Evolutionary conservation across 2,329 filamentous ascomycete species (phyloP).

Genomic region (Mycosphaerella sp.): DNA sequence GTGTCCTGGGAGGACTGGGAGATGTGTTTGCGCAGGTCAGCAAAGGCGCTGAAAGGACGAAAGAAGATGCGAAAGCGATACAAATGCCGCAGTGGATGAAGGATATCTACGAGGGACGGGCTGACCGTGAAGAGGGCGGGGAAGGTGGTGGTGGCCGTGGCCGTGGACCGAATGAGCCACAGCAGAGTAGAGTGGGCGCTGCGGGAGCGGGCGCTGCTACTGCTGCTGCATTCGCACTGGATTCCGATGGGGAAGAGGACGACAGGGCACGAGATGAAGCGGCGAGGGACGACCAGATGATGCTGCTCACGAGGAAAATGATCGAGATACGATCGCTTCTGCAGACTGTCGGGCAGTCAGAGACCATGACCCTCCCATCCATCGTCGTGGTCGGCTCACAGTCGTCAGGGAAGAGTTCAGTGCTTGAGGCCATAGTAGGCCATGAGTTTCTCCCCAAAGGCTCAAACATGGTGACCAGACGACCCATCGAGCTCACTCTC

Average conservation of each 20-base stretch:
- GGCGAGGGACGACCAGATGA: constrained; percentile 95
- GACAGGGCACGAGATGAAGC: constrained; percentile 55
- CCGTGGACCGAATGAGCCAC: constrained; percentile 37
- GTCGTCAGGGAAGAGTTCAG: constrained; percentile 96
- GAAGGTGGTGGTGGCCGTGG: constrained; percentile 33
- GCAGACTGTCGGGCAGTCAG: constrained; percentile 86
- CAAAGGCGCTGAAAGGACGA: constrained; percentile 76
- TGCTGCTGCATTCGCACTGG: constrained; percentile 72
- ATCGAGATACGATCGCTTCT: constrained; percentile 94
- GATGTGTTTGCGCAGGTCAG: constrained; percentile 73
- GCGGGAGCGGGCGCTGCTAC: constrained; percentile 62
- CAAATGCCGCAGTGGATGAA: constrained; percentile 71
- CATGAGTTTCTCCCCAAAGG: constrained; percentile 98
- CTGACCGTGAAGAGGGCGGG: constrained; percentile 27
- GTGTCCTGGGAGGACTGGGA: constrained; percentile 63
- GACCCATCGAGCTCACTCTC: constrained; percentile 91
- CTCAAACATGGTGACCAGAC: constrained; percentile 95
- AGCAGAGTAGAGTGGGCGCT: constrained; percentile 42
- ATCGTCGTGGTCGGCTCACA: constrained; percentile 99
- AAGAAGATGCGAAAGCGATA: constrained; percentile 47
- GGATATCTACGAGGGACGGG: constrained; percentile 46
- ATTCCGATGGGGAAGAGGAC: constrained; percentile 59
- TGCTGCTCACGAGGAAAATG: constrained; percentile 99
- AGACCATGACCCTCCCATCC: constrained; percentile 78
- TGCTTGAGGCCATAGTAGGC: constrained; percentile 91